Evolutionary conservation across 2,329 filamentous ascomycete species (phyloP), one percentile per base, ranked within the genome.

Genomic region (Diaporthe caulivora): DNA sequence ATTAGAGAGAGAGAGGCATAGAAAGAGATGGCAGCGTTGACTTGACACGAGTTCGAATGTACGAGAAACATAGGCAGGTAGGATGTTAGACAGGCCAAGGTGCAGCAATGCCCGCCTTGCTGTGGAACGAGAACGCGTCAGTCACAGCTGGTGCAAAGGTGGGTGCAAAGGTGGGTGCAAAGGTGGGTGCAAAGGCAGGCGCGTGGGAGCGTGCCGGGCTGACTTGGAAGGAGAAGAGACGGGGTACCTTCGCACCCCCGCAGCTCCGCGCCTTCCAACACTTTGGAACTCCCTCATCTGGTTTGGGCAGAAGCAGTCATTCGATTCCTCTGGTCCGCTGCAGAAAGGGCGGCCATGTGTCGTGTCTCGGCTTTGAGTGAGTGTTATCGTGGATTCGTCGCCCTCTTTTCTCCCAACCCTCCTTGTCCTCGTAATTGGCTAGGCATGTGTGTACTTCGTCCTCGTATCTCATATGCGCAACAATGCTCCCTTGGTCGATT

Each of bases 401-500:
- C 24, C 6, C 8, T n/a, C n/a, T 13, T n/a, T 8, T 13, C 5
- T 54, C 24, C 51, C 24, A 13, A 4, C 5, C 34, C 9, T 15
- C 3, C 10, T 29, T 24, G 3, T 53, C 13, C 26, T 6, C 4
- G 3, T 53, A n/a, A 11, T 26, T 15, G 11, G 7, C 5, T 17
- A 15, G 51, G 8, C 24, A 17, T 7, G 53, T 31, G 21, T 21
- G 13, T 34, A 34, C 34, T 17, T 53, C 1, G 3, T 37, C 55
- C 57, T 62, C 15, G 37, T 13, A 5, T 1, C n/a, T 40, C 49
- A 70, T n/a, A 74, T 74, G 26, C 60, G 53, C 62, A 75, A 51
- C 55, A 81, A 71, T 7, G 79, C 80, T 1, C 80, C 80, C 37
- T 78, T 81, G 0, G 80, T 80, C 2, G 76, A 67, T 1, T 72